These are phyloP conservation scores for Moniliella sp. DNA, from an alignment of 1,284 basidiomycete species.

Conservation along the genomic window DNA sequence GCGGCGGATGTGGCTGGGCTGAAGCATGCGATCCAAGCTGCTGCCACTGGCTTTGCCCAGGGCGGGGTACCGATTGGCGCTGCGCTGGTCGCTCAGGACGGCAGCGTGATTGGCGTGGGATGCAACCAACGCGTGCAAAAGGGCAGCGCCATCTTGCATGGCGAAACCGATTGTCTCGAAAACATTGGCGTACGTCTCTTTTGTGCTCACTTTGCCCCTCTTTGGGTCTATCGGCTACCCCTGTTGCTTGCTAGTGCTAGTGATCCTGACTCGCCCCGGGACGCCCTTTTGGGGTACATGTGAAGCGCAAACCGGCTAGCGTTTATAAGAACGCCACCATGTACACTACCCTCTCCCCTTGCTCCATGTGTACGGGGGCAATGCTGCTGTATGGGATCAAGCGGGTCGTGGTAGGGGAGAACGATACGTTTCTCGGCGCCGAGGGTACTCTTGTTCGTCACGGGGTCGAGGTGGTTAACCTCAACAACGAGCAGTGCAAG, in stretches of 20 bases:
- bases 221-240: too few species aligned
- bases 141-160: neutral
- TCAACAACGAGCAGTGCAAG: conserved; percentile 12
- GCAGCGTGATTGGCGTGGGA: neutral
- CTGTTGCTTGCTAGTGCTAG: too few species aligned
- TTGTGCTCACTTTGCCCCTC: too few species aligned
- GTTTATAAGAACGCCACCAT: conserved; percentile 2
- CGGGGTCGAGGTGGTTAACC: conserved; percentile 20
- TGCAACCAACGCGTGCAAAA: neutral
- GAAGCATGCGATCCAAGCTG: too few species aligned
- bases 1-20: too few species aligned
- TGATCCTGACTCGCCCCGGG: too few species aligned
- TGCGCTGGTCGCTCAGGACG: too few species aligned
- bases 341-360: conserved; percentile 14
- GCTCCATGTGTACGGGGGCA: conserved; percentile 14
- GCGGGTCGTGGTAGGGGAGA: conserved; percentile 22
- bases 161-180: neutral
- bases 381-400: conserved; percentile 11
- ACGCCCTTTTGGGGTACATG: too few species aligned
- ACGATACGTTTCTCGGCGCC: conserved; percentile 18
- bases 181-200: too few species aligned
- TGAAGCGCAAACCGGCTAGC: too few species aligned
- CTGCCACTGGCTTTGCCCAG: too few species aligned
- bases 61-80: too few species aligned
- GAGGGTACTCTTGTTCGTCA: conserved; percentile 9